Base-by-base conservation (phyloP, 2,329 filamentous ascomycete species). In the Scedosporium apiospermum region DNA sequence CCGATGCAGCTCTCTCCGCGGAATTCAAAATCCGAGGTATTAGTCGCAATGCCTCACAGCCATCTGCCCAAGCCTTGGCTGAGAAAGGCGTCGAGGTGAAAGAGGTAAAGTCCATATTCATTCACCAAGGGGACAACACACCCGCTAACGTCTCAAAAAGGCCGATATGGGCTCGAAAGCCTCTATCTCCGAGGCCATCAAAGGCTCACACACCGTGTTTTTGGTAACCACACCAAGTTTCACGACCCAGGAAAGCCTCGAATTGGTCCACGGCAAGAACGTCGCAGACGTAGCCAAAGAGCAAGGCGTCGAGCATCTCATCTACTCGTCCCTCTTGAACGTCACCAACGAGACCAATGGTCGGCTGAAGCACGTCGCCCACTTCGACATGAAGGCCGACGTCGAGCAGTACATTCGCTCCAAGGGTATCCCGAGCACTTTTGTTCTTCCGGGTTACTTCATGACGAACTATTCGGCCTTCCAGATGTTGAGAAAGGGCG, bases 341-440 rank as follows among this genome's bases (percentile, higher is more conserved):
- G 70, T 75, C 30, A 74, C 71, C 1, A 68, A 77, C 1, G 61
- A 74, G 3, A 69, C 74, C 44, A 70, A 71, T 0, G 79, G 78
- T 2, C 69, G 67, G 0, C 69, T 80, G 1, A 51, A 69, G 3
- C 66, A 74, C 21, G 77, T 81, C 6, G 64, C 71, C 58, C 78
- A 82, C 63, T 87, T 87, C 64, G 84, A 87, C 66, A 74, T 72
- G 64, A 87, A 87, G 69, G 80, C 82, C 34, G 71, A 80, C 41
- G 77, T 82, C 14, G 83, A 86, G 66, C 63, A 75, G 21, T 85
- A 87, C 65, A 83, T 87, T 62, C 79, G 81, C 10, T 63, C 67
- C 0, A 71, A 79, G 2, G 77, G 76, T 0, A 70, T 87, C 2
- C 77, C 78, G 1, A 76, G 74, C 12, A 78, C 82, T 0, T 85